These are phyloP conservation scores for Yarrowia galli DNA, from an alignment of 1,139 yeast genomes.

Conservation along the genomic window DNA sequence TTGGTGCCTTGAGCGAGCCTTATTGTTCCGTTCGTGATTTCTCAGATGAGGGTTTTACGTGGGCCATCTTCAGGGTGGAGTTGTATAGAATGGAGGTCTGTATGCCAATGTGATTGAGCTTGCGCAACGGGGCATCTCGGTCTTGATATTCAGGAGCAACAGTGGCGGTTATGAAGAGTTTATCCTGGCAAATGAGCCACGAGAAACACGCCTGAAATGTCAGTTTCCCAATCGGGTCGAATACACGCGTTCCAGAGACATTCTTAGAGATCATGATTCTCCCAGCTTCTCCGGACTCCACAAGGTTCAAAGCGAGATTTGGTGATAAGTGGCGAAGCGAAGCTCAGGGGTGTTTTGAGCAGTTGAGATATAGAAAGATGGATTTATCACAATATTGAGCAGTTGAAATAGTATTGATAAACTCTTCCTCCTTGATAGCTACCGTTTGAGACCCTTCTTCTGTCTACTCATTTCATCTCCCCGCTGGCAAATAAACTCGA, in stretches of 20 bases:
- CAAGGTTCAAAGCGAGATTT: slow-evolving; percentile 15
- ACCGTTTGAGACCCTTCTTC: not conserved
- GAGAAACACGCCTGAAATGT: not conserved
- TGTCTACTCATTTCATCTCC: not conserved
- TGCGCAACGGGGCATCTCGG: not conserved
- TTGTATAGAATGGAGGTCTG: not conserved
- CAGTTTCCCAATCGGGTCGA: not conserved
- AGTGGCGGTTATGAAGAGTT: too few species aligned
- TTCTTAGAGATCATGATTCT: not conserved
- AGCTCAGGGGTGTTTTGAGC: not conserved
- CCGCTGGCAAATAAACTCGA: slow-evolving; percentile 11
- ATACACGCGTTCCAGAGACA: not conserved
- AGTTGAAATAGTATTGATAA: too few species aligned
- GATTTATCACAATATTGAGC: too few species aligned
- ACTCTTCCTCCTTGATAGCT: too few species aligned
- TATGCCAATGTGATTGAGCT: not conserved
- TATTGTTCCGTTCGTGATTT: too few species aligned
- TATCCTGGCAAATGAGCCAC: not conserved
- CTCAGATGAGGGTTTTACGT: too few species aligned
- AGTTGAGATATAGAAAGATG: too few species aligned
- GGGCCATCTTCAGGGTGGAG: too few species aligned
- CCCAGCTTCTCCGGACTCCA: slow-evolving; percentile 30
- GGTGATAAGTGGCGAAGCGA: slow-evolving; percentile 8
- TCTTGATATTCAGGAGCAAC: not conserved
- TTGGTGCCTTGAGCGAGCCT: too few species aligned